Conservation (phyloP, 306 rosid species). For the Vigna nakashimae region DNA sequence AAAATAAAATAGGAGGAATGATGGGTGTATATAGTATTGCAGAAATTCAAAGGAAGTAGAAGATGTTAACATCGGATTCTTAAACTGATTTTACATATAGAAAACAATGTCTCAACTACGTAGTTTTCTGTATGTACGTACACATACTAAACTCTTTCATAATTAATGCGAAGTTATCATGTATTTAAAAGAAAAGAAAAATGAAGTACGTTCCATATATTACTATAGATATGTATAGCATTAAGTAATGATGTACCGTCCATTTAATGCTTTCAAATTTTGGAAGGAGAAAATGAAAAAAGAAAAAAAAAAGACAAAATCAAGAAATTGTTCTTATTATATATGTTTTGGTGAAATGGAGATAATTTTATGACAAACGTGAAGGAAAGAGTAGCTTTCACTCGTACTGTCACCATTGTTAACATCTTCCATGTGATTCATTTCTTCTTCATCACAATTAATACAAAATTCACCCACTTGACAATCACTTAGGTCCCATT, state of each 20-base stretch:
- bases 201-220: background rate
- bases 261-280: slow-evolving; percentile 4
- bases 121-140: slow-evolving; percentile 12
- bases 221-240: background rate
- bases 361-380: background rate
- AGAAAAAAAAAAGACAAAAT: background rate
- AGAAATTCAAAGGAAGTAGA: background rate
- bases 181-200: background rate
- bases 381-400: background rate
- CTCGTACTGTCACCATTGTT: background rate
- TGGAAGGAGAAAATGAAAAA: background rate
- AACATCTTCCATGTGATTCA: background rate
- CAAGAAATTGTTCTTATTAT: background rate
- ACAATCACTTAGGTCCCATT: too few species aligned
- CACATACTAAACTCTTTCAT: background rate
- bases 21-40: background rate
- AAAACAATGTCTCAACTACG: slow-evolving; percentile 41
- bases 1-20: too few species aligned
- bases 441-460: too few species aligned
- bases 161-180: background rate
- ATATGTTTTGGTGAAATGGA: background rate
- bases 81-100: slow-evolving; percentile 34
- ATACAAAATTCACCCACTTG: too few species aligned
- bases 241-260: background rate
- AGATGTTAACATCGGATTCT: slow-evolving; percentile 26